Evolutionary conservation across 2,329 filamentous ascomycete species (phyloP), one percentile per base, ranked within the genome.

Genomic region (Dactylellina haptotyla): DNA sequence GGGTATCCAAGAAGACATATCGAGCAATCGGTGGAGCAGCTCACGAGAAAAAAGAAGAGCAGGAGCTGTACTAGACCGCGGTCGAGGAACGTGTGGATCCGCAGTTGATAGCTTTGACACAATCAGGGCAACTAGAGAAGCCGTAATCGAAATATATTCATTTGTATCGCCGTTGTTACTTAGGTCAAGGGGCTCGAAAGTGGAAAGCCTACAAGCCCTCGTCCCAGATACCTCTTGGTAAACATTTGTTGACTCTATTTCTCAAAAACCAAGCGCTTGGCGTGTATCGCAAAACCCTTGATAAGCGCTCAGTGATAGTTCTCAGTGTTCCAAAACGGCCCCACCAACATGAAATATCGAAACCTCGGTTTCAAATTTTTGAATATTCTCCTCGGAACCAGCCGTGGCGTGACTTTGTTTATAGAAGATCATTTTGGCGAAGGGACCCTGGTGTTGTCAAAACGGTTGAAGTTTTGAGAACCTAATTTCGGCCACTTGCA

Each of bases 271-370:
- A 28, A 37, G 58, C 58, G 58, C 46, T 63, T 63, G 46, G 58
- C 58, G 58, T 63, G 46, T 63, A 53, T 63, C 58, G 58, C 46
- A 63, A 53, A 32, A 41, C 45, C 16, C 48, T n/a, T 23, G 30
- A 28, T 39, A 34, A 34, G 26, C 30, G 26, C 28, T 16, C 14
- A 25, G 23, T 48, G 25, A 12, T n/a, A 6, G 46, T 16, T 12
- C 10, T 6, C 20, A 43, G 6, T 43, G 6, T 10, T 43, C 9
- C 6, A 6, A 48, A 48, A 4, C 4, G 18, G 12, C 3, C 14
- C 16, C 6, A 23, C 6, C n/a, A 5, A 23, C 6, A 4, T 5
- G 43, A 23, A 39, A 37, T 18, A 16, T 37, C 18, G 45, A 62
- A 51, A 62, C 57, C 20, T 18, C 16, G 12, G 45, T 63, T 63